Base-by-base conservation (phyloP, 176 grass and related monocot species). In the Alloteropsis semialata region DNA sequence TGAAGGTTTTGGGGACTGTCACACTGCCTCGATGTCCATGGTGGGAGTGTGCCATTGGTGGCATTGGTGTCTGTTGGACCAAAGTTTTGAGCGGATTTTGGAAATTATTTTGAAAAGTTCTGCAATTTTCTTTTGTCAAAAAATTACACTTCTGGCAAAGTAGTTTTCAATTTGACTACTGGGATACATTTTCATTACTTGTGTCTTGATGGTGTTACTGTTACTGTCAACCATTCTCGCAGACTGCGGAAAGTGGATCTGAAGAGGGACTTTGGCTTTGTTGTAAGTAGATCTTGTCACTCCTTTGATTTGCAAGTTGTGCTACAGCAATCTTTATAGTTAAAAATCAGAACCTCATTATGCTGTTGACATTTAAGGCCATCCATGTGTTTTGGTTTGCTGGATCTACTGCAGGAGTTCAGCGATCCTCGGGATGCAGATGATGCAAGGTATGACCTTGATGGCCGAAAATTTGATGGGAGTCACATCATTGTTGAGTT, bases 211-310 rank as follows among this genome's bases (percentile, higher is more conserved):
- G 85, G 79, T 65, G 51, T 86, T 88, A 87, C 73, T 98, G 82
- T 53, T n/a, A n/a, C n/a, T n/a, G n/a, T n/a, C 54, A 77, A 77
- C 37, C 44, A 37, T 85, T 80, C 54, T 76, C 75, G 81, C 94
- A 95, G 92, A 90, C 82, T 95, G 79, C 80, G 68, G 81, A 65
- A 88, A 76, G 96, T 98, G 90, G 76, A 98, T 63, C 79, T 98
- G 92, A 98, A 98, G 91, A 65, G 75, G 57, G 91, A 90, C 69
- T 95, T 84, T 75, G 96, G 88, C 27, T 98, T 98, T 84, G 79
- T 98, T 89, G 96, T 95, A 95, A 87, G 92, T 83, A 64, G 17
- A 83, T 62, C 34, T 54, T 16, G 5, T 87, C 39, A 41, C 58
- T 24, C 55, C 22, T 55, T 29, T 16, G 4, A 41, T 42, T 77